A percentile compares a stretch with the other conserved stretches of the same genome.
Evolutionary conservation across 1,284 basidiomycete genomes (phyloP).

Genomic region (Marasmius fiardii): DNA sequence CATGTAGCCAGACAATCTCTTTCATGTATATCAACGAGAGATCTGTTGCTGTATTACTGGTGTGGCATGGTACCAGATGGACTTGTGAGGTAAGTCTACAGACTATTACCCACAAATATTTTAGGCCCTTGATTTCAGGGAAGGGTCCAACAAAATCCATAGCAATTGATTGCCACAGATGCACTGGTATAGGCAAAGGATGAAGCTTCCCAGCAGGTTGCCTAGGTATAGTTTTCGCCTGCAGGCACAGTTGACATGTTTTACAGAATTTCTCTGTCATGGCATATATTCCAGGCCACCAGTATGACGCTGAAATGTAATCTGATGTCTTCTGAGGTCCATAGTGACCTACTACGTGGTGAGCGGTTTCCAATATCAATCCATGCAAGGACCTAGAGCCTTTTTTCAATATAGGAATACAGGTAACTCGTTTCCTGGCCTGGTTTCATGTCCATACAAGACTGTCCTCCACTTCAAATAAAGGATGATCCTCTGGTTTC

Average conservation of each 20-base stretch:
- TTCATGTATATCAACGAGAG: not conserved
- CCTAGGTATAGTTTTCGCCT: conserved; percentile 8
- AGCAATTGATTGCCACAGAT: conserved; percentile 24
- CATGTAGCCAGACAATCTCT: too few species aligned
- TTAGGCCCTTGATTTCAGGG: conserved; percentile 12
- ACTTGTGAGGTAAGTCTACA: conserved; percentile 19
- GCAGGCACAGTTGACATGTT: conserved; percentile 16
- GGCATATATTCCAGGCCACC: conserved; percentile 28
- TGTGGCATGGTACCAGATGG: conserved; percentile 19
- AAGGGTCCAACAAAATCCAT: too few species aligned
- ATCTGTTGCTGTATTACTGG: conserved; percentile 14
- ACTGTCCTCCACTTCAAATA: not conserved
- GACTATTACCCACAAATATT: conserved; percentile 14
- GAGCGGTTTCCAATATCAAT: conserved; percentile 22
- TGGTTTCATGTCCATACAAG: conserved; percentile 2
- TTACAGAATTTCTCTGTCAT: conserved; percentile 19
- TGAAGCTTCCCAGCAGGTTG: conserved; percentile 19
- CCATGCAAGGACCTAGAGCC: conserved; percentile 11
- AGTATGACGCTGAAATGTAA: conserved; percentile 26
- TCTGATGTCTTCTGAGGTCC: conserved; percentile 21
- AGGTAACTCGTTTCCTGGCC: not conserved
- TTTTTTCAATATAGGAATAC: not conserved
- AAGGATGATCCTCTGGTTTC: conserved; percentile 1
- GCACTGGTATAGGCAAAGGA: not conserved
- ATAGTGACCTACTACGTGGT: conserved; percentile 23